Percentiles rank a stretch among this genome's conserved stretches.
phyloP scores from a whole-genome alignment of 2,329 filamentous ascomycete genomes.

The Aureobasidium sp. region DNA sequence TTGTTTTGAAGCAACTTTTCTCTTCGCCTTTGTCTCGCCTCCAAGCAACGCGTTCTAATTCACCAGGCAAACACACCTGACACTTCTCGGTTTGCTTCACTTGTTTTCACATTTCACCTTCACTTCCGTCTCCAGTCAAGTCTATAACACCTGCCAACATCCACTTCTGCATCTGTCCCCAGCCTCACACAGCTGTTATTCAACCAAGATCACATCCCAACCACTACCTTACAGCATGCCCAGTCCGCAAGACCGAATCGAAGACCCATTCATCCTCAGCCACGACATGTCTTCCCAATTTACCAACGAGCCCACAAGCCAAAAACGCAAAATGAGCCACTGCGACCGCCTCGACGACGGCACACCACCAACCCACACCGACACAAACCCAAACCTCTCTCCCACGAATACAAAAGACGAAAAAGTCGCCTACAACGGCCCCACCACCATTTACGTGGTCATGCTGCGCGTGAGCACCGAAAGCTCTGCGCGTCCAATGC shows the following conservation, averaged over 20 bases:
- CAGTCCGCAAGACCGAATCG: neutral
- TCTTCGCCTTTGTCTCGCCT: neutral
- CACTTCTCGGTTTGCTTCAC: neutral
- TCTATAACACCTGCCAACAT: neutral
- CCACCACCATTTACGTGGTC: neutral
- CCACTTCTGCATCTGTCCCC: neutral
- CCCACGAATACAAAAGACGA: neutral
- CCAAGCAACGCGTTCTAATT: neutral
- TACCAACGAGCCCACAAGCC: neutral
- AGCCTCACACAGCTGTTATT: too few relatives aligned
- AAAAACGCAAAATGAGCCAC: neutral
- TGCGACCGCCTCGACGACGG: neutral
- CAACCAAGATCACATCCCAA: neutral
- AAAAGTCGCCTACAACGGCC: conserved; percentile 5
- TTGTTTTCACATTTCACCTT: neutral
- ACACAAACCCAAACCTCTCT: neutral
- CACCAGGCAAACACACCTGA: neutral
- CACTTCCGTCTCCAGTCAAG: too few relatives aligned
- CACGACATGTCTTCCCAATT: neutral
- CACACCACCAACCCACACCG: neutral
- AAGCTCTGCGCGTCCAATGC: neutral
- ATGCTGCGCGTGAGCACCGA: neutral
- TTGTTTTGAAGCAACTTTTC: neutral
- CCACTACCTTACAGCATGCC: neutral
- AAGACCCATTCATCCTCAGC: neutral